phyloP scores from a whole-genome alignment of 1,284 basidiomycete genomes.

The Trametes polyzona region DNA sequence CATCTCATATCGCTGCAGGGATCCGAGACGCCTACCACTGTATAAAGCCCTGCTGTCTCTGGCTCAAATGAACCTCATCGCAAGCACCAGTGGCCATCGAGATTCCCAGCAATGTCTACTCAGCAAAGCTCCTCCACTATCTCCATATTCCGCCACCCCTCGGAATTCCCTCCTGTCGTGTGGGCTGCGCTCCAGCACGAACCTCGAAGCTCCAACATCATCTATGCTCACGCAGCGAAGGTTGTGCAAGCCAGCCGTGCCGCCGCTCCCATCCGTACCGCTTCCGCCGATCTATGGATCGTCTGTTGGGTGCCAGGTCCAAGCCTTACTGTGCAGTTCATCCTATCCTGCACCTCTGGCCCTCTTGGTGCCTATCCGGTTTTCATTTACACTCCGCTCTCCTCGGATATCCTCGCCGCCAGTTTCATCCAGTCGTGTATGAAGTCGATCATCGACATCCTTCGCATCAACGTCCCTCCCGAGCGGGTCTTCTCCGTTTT shows the following conservation, averaged over 20 bases:
- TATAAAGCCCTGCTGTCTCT: too few species aligned
- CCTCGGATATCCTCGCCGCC: slow-evolving; percentile 22
- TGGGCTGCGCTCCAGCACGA: slow-evolving; percentile 44
- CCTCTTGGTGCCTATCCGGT: slow-evolving; percentile 54
- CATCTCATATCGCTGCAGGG: too few species aligned
- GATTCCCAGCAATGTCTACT: slow-evolving; percentile 32
- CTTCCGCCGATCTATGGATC: slow-evolving; percentile 54
- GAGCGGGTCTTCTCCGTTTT: slow-evolving; percentile 71
- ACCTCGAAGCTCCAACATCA: slow-evolving; percentile 53
- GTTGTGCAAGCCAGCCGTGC: slow-evolving; percentile 23
- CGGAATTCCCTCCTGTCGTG: slow-evolving; percentile 39
- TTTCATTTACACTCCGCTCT: slow-evolving; percentile 41
- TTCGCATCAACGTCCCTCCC: slow-evolving; percentile 27
- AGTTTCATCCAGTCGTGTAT: slow-evolving; percentile 37
- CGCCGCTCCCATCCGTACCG: not conserved
- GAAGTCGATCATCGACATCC: slow-evolving; percentile 27
- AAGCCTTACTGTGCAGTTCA: slow-evolving; percentile 46
- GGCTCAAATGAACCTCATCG: too few species aligned
- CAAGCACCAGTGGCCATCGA: too few species aligned
- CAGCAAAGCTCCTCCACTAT: slow-evolving; percentile 21
- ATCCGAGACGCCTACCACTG: too few species aligned
- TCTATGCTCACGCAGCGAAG: slow-evolving; percentile 53
- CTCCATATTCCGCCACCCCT: slow-evolving; percentile 35
- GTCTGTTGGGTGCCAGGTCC: slow-evolving; percentile 38
- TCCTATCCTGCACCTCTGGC: slow-evolving; percentile 61